phyloP scores from a whole-genome alignment of 2,329 filamentous ascomycete species.

The Pyrenophora seminiperda region DNA sequence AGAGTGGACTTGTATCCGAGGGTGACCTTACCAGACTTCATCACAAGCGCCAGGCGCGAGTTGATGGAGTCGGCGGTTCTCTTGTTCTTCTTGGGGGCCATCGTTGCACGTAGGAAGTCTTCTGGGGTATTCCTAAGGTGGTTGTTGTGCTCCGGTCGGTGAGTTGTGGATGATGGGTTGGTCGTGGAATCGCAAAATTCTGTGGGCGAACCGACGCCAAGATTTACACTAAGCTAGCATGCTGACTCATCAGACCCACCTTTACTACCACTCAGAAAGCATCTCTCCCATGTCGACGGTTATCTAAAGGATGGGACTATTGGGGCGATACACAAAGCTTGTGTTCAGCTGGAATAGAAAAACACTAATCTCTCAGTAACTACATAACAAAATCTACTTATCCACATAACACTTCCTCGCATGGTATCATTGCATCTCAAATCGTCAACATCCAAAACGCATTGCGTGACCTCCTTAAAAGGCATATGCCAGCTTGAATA shows the following conservation, averaged over 20 bases:
- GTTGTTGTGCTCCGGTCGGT: conserved; percentile 45
- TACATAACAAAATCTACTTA: background rate
- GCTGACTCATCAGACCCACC: background rate
- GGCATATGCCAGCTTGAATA: conserved; percentile 8
- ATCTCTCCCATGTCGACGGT: background rate
- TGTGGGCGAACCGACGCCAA: conserved; percentile 25
- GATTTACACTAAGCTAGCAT: conserved; percentile 20
- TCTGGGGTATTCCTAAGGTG: conserved; percentile 34
- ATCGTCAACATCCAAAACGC: conserved; percentile 9
- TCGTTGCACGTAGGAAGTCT: conserved; percentile 54
- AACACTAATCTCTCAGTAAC: too few relatives aligned
- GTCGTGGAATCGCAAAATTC: conserved; percentile 15
- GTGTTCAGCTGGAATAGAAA: too few relatives aligned
- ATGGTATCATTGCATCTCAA: conserved; percentile 26
- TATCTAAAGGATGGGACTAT: too few relatives aligned
- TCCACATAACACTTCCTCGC: background rate
- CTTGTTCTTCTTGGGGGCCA: conserved; percentile 78
- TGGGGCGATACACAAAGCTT: too few relatives aligned
- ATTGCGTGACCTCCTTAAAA: conserved; percentile 3
- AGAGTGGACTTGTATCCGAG: conserved; percentile 89
- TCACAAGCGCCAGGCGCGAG: conserved; percentile 68
- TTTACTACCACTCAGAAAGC: background rate
- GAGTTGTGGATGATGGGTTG: conserved; percentile 9
- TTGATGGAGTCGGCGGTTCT: conserved; percentile 84
- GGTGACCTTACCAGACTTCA: conserved; percentile 79